These are phyloP conservation scores for Calocybe indica DNA, from an alignment of 768 basidiomycete genomes.

Conservation along the genomic window DNA sequence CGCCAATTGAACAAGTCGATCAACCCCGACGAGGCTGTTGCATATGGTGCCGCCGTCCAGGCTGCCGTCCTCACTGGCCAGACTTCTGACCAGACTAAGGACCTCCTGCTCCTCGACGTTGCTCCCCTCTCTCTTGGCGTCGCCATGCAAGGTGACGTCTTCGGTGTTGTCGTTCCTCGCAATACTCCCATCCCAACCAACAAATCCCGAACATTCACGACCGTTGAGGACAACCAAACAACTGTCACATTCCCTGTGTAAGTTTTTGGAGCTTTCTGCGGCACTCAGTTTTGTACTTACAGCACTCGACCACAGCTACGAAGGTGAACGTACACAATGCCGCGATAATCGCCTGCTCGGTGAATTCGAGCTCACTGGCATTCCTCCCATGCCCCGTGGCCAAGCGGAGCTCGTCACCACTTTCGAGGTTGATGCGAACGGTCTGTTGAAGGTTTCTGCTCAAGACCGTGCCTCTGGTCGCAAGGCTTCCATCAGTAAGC, in stretches of 20 bases:
- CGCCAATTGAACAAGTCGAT: slow-evolving; percentile 99
- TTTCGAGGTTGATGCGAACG: slow-evolving; percentile 99
- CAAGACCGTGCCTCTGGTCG: slow-evolving; percentile 98
- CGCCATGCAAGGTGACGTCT: slow-evolving; percentile 99
- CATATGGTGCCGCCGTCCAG: slow-evolving; percentile 99
- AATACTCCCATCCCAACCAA: slow-evolving; percentile 99
- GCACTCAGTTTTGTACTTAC: slow-evolving; percentile 2
- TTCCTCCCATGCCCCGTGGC: slow-evolving; percentile 98
- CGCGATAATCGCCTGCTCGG: slow-evolving; percentile 98
- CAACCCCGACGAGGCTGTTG: slow-evolving; percentile 99
- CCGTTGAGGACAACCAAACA: slow-evolving; percentile 99
- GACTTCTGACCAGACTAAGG: slow-evolving; percentile 98
- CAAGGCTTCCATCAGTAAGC: slow-evolving; percentile 94
- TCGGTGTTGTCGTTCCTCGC: slow-evolving; percentile 98
- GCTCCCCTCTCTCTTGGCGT: slow-evolving; percentile 98
- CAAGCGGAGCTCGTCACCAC: slow-evolving; percentile 99
- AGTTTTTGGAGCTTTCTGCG: slow-evolving; percentile 14
- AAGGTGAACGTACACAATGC: slow-evolving; percentile 99
- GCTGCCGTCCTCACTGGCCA: slow-evolving; percentile 98
- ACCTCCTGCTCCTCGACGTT: slow-evolving; percentile 97
- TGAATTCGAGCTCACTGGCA: slow-evolving; percentile 98
- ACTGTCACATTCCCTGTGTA: slow-evolving; percentile 99
- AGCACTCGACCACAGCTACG: slow-evolving; percentile 51
- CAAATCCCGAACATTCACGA: slow-evolving; percentile 98
- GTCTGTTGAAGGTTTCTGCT: slow-evolving; percentile 97